Conservation (phyloP, 805 yeast genomes). For the Kluyveromyces aestuarii region DNA sequence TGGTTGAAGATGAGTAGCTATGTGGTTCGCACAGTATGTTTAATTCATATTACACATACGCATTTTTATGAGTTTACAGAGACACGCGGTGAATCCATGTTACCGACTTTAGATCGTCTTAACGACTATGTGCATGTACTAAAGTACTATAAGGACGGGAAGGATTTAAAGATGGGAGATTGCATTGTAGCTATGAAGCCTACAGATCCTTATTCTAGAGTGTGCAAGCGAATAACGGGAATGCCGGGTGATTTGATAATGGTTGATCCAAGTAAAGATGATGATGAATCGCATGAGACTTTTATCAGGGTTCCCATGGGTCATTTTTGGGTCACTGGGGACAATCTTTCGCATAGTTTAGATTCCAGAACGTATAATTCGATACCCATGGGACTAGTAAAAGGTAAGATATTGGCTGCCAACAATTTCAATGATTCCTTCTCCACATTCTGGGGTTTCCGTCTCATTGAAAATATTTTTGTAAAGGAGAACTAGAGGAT, state of each 20-base stretch:
- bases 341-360: constrained; percentile 74
- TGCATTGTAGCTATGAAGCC: constrained; percentile 85
- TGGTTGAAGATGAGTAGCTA: constrained; percentile 33
- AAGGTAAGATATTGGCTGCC: constrained; percentile 79
- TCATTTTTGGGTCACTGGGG: constrained; percentile 97
- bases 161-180: constrained; percentile 70
- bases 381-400: constrained; percentile 80
- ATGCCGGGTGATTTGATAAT: constrained; percentile 88
- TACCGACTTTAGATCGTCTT: constrained; percentile 71
- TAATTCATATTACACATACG: constrained; percentile 56
- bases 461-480: constrained; percentile 47
- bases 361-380: constrained; percentile 87
- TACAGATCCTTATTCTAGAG: constrained; percentile 73
- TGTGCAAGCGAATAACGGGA: constrained; percentile 89
- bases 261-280: constrained; percentile 57
- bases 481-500: constrained; percentile 25
- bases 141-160: constrained; percentile 55
- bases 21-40: constrained; percentile 52
- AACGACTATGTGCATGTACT: constrained; percentile 75
- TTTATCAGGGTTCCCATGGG: constrained; percentile 82
- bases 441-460: constrained; percentile 41
- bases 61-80: constrained; percentile 66
- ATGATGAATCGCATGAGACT: constrained; percentile 25
- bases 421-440: constrained; percentile 43
- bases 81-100: constrained; percentile 91